phyloP scores from a whole-genome alignment of 495 filamentous ascomycete species.

The Darksidea phi region DNA sequence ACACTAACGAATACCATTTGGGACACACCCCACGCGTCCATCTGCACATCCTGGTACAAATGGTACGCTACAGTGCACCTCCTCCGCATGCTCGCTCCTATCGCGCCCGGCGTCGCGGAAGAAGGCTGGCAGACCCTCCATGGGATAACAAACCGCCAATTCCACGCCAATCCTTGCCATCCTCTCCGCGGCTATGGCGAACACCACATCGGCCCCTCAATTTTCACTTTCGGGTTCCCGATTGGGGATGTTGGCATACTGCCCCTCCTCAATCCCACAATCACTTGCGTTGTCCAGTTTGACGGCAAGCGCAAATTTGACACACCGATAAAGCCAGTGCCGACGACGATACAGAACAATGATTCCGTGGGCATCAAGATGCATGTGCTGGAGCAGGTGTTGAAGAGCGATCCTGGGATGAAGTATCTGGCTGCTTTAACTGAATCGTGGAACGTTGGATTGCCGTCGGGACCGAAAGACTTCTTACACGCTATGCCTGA shows the following conservation, averaged over 20 bases:
- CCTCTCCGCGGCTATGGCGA: conserved; percentile 16
- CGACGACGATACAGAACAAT: not conserved
- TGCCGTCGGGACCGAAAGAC: not conserved
- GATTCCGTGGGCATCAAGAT: conserved; percentile 47
- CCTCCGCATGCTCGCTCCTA: conserved; percentile 69
- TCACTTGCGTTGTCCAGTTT: conserved; percentile 66
- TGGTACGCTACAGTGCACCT: conserved; percentile 49
- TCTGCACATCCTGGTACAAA: conserved; percentile 37
- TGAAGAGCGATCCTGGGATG: conserved; percentile 50
- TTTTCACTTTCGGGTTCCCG: conserved; percentile 29
- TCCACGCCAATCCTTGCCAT: not conserved
- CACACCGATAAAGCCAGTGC: conserved; percentile 53
- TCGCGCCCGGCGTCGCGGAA: conserved; percentile 73
- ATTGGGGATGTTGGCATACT: conserved; percentile 14
- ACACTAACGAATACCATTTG: conserved; percentile 68
- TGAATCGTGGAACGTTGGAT: conserved; percentile 21
- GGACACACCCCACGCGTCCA: conserved; percentile 36
- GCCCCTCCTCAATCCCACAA: conserved; percentile 32
- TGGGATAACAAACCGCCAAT: not conserved
- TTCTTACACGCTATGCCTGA: conserved; percentile 1
- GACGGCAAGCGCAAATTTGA: conserved; percentile 72
- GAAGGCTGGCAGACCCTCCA: conserved; percentile 70
- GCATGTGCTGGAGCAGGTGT: conserved; percentile 57
- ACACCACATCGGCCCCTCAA: conserved; percentile 12
- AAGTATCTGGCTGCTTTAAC: conserved; percentile 46